Evolutionary conservation across 495 filamentous ascomycete genomes (phyloP).

Genomic region (Neurospora sp.): DNA sequence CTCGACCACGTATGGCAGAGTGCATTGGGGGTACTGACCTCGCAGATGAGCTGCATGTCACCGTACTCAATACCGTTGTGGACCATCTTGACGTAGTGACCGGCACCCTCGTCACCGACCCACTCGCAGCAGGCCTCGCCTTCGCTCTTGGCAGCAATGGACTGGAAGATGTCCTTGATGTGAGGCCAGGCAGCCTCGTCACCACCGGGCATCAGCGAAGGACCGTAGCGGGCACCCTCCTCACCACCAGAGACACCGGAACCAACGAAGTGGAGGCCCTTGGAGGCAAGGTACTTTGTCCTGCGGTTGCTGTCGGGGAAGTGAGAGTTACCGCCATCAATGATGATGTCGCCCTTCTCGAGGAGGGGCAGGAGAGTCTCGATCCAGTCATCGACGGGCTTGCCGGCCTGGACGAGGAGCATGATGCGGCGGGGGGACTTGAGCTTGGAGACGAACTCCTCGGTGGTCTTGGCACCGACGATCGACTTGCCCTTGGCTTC

Average conservation of each 20-base stretch:
- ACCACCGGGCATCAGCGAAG: conserved; percentile 96
- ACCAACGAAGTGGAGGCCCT: conserved; percentile 94
- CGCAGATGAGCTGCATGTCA: conserved; percentile 99
- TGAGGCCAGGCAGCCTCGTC: conserved; percentile 96
- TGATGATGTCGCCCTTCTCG: conserved; percentile 94
- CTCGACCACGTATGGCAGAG: neutral
- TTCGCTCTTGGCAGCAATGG: conserved; percentile 93
- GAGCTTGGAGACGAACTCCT: conserved; percentile 91
- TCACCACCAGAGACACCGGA: conserved; percentile 98
- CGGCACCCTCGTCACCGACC: conserved; percentile 98
- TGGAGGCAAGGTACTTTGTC: conserved; percentile 67
- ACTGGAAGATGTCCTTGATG: conserved; percentile 98
- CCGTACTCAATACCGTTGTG: conserved; percentile 99
- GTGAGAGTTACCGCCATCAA: conserved; percentile 98
- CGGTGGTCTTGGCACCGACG: conserved; percentile 82
- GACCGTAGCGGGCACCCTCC: conserved; percentile 95
- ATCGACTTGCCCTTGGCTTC: conserved; percentile 94
- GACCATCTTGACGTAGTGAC: conserved; percentile 99
- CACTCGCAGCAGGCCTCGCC: conserved; percentile 97
- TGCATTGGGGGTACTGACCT: conserved; percentile 47
- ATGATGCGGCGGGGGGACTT: conserved; percentile 95
- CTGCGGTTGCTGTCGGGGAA: conserved; percentile 98
- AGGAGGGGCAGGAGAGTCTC: conserved; percentile 83
- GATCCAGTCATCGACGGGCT: conserved; percentile 97
- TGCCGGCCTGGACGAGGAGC: conserved; percentile 96